Evolutionary conservation across 2,329 filamentous ascomycete species (phyloP), one percentile per base, ranked within the genome.

Genomic region (Colletotrichum ledebouriae): DNA sequence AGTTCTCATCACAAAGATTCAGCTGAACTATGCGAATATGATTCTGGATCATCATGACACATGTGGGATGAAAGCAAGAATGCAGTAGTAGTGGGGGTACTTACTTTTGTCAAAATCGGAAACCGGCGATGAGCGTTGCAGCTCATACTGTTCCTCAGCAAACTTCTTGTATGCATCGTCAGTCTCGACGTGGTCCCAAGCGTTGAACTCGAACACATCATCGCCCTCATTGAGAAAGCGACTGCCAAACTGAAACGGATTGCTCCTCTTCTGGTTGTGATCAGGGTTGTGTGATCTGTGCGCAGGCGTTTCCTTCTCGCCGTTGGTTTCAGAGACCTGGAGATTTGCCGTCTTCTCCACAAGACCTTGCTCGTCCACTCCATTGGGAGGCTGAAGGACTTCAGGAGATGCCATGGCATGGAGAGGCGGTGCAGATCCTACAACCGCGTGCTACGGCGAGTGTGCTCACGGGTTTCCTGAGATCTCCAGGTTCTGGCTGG

Each of bases 111-210:
- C 94, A 84, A 97, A 98, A 70, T 97, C 94, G 49, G 91, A 94
- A 57, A 98, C 96, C 64, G 94, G 95, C 70, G 92, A 87, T 74
- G 91, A 88, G 72, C 94, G 90, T 82, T 99, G 96, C 81, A 91
- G 92, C 53, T 88, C 87, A 77, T 92, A 95, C 82, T 98, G 96
- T 76, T 90, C 82, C 80, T 94, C 89, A 69, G 94, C 91, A 79
- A 96, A 97, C 76, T 92, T 89, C 76, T 91, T 90, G 85, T 97
- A 98, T 46, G 90, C 86, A 73, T 93, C 89, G 82, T 98, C 95
- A 78, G 94, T 94, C 80, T 95, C 91, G 77, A 98, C 96, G 78
- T 99, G 95, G 78, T 99, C 96, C 96, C 96, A 99, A 42, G 96
- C 96, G 80, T 99, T 99, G 88, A 96, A 97, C 79, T 97, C 92